These are phyloP conservation scores for Cyclotella distinguenda DNA, from an alignment of 108 stramenopile species.

Conservation along the genomic window DNA sequence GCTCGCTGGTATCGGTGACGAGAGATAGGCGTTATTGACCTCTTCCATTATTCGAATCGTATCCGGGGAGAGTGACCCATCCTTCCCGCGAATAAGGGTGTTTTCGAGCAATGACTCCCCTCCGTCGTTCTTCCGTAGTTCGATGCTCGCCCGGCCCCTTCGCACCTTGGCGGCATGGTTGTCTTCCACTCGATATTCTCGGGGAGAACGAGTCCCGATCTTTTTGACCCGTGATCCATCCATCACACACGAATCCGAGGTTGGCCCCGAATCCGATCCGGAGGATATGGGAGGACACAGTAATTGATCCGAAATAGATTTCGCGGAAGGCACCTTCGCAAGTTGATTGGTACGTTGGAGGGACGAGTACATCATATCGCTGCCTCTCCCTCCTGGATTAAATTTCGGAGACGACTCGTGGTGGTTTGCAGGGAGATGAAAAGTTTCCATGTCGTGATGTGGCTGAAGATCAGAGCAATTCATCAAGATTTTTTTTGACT, in stretches of 20 bases:
- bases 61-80: slow-evolving; percentile 3
- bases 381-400: background rate
- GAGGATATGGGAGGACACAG: slow-evolving; percentile 1
- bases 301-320: slow-evolving; percentile 16
- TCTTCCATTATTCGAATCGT: slow-evolving; percentile 15
- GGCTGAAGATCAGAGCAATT: too few relatives aligned
- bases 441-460: too few relatives aligned
- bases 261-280: background rate
- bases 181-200: too few relatives aligned
- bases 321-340: slow-evolving; percentile 10
- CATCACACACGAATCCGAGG: too few relatives aligned
- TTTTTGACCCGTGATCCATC: too few relatives aligned
- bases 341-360: slow-evolving; percentile 1
- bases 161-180: background rate
- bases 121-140: too few relatives aligned
- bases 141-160: background rate
- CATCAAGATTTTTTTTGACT: too few relatives aligned
- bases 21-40: slow-evolving; percentile 13
- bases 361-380: slow-evolving; percentile 18
- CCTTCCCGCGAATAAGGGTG: background rate
- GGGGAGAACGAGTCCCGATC: too few relatives aligned
- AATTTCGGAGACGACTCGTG: background rate
- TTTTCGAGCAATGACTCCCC: background rate
- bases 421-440: background rate
- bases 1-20: slow-evolving; percentile 16